A percentile compares a stretch with the other conserved stretches of the same genome.
phyloP scores from a whole-genome alignment of 2,329 filamentous ascomycete species.

The Raffaelea ambrosiae region DNA sequence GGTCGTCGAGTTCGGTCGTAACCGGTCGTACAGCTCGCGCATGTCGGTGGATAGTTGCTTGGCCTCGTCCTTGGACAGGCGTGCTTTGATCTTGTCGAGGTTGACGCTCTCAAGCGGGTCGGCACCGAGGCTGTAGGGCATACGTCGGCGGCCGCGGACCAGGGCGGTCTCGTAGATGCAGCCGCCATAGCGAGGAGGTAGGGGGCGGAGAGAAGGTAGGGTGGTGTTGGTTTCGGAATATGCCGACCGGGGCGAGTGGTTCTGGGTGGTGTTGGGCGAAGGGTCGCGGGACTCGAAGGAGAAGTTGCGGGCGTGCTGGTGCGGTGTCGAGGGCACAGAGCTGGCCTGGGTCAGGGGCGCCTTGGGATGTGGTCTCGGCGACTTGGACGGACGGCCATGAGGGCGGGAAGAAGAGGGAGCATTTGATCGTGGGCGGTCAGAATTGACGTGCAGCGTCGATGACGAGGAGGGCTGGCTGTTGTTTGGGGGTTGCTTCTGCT shows the following conservation, averaged over 20 bases:
- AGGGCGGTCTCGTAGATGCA: conserved; percentile 88
- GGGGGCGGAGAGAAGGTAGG: conserved; percentile 58
- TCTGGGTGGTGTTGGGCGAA: conserved; percentile 67
- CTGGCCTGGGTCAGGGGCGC: conserved; percentile 54
- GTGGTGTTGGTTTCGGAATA: conserved; percentile 81
- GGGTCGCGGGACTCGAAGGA: conserved; percentile 70
- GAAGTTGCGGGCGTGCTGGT: conserved; percentile 78
- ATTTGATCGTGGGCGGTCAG: no score
- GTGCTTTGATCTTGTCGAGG: conserved; percentile 62
- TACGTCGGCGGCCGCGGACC: conserved; percentile 71
- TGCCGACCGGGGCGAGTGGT: conserved; percentile 80
- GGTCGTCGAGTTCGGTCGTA: conserved; percentile 74
- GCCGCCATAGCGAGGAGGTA: conserved; percentile 48
- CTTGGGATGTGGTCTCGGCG: conserved; percentile 16
- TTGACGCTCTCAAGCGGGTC: conserved; percentile 67
- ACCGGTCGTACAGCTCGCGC: conserved; percentile 71
- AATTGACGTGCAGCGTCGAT: no score
- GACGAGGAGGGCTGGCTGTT: no score
- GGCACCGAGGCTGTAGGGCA: conserved; percentile 85
- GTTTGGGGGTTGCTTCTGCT: neutral
- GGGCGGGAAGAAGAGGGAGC: conserved; percentile 13
- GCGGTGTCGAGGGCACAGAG: conserved; percentile 88
- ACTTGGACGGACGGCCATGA: conserved; percentile 18
- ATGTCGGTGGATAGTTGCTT: conserved; percentile 71
- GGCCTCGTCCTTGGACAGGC: conserved; percentile 64